Evolutionary conservation across 805 yeast species (phyloP).

Genomic region (Torulaspora maleeae): DNA sequence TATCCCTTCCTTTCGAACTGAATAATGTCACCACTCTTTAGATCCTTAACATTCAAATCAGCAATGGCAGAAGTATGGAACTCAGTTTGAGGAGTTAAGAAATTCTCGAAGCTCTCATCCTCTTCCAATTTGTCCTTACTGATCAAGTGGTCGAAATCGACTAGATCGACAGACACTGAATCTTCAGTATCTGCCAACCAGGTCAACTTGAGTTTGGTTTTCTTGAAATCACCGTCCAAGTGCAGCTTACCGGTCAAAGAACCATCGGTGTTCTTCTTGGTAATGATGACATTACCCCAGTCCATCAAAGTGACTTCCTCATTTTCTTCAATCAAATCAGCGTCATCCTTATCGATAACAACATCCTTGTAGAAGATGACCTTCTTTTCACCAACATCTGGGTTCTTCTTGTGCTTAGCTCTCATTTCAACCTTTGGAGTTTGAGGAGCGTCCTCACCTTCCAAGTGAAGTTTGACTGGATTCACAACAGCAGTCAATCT

Average conservation of each 20-base stretch:
- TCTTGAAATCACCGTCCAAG: conserved; percentile 94
- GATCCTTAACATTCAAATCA: conserved; percentile 67
- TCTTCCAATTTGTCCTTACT: conserved; percentile 94
- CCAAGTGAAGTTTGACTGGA: conserved; percentile 64
- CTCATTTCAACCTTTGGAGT: conserved; percentile 60
- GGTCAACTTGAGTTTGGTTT: conserved; percentile 89
- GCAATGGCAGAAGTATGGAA: conserved; percentile 75
- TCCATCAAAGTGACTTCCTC: conserved; percentile 98
- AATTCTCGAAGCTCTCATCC: conserved; percentile 89
- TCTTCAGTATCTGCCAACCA: conserved; percentile 88
- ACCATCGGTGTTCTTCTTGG: conserved; percentile 61
- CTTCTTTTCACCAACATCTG: conserved; percentile 80
- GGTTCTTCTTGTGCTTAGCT: conserved; percentile 93
- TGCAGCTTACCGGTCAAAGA: conserved; percentile 73
- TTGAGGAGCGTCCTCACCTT: conserved; percentile 58
- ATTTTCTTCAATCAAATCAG: conserved; percentile 64
- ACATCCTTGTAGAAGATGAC: conserved; percentile 61
- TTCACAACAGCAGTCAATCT: conserved; percentile 83
- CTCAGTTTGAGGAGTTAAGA: conserved; percentile 81
- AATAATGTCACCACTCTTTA: conserved; percentile 82
- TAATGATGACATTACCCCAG: conserved; percentile 92
- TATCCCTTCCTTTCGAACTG: conserved; percentile 98
- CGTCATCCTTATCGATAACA: conserved; percentile 83
- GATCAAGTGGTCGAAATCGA: conserved; percentile 91
- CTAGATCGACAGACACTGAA: conserved; percentile 66